Evolutionary conservation across 2,329 filamentous ascomycete species (phyloP).

Genomic region (Botrytis pseudocinerea): DNA sequence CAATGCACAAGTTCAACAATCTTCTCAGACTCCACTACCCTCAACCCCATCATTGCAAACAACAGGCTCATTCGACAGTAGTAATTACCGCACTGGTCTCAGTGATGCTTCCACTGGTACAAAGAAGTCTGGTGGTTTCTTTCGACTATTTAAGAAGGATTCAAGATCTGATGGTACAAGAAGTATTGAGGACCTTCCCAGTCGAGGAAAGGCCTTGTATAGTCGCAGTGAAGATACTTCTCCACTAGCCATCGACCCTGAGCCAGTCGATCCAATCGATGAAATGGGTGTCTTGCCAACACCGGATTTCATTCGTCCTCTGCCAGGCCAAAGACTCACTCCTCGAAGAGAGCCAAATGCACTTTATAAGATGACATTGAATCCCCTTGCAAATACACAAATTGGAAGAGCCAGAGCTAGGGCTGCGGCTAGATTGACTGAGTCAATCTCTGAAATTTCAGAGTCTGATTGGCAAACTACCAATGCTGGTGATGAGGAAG

Average conservation of each 20-base stretch:
- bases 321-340: slow-evolving; percentile 6
- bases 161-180: background rate
- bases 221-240: slow-evolving; percentile 9
- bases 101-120: background rate
- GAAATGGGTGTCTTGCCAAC: slow-evolving; percentile 3
- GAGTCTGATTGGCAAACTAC: slow-evolving; percentile 20
- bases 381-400: background rate
- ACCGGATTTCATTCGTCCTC: slow-evolving; percentile 18
- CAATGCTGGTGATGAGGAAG: background rate
- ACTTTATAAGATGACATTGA: background rate
- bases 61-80: slow-evolving; percentile 11
- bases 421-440: slow-evolving; percentile 5
- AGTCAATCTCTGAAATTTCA: background rate
- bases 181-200: slow-evolving; percentile 1
- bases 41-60: slow-evolving; percentile 10
- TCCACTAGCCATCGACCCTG: background rate
- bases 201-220: background rate
- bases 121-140: slow-evolving; percentile 12
- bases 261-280: background rate
- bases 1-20: background rate
- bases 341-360: slow-evolving; percentile 12
- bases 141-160: slow-evolving; percentile 8
- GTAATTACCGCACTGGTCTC: background rate
- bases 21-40: background rate
- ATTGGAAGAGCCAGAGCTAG: slow-evolving; percentile 6